phyloP scores from a whole-genome alignment of 139 green algal species.

The Zygnema cylindricum region DNA sequence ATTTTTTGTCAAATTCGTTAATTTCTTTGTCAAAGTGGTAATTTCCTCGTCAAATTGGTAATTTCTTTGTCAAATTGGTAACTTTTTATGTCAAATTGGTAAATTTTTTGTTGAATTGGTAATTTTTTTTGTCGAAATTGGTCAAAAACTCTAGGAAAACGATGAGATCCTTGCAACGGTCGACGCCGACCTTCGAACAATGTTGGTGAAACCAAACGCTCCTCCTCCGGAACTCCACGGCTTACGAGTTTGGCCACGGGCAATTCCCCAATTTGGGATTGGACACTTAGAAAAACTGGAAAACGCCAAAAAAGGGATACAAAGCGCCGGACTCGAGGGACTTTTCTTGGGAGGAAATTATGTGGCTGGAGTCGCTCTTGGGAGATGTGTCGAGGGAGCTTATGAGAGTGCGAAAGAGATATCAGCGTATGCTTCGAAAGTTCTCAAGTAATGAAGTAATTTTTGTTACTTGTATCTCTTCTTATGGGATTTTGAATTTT shows the following conservation, averaged over 20 bases:
- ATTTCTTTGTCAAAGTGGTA: no score
- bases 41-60: background rate
- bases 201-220: slow-evolving; percentile 90
- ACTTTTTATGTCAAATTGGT: no score
- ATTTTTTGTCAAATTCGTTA: no score
- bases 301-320: slow-evolving; percentile 69
- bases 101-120: no score
- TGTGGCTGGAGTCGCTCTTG: slow-evolving; percentile 90
- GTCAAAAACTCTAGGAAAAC: no score
- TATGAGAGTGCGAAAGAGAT: slow-evolving; percentile 87
- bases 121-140: no score
- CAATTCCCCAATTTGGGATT: slow-evolving; percentile 98
- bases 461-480: background rate
- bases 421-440: slow-evolving; percentile 76
- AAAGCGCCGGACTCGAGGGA: slow-evolving; percentile 72
- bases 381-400: slow-evolving; percentile 91
- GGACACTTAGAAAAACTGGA: slow-evolving; percentile 78
- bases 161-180: slow-evolving; percentile 75
- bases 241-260: slow-evolving; percentile 89
- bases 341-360: slow-evolving; percentile 98
- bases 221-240: slow-evolving; percentile 80
- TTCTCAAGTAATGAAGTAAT: slow-evolving; percentile 74
- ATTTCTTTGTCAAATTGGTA: background rate
- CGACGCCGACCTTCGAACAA: slow-evolving; percentile 91
- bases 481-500: background rate